Conservation (phyloP, 352 stramenopile genomes). For the Globisporangium okanoganense region DNA sequence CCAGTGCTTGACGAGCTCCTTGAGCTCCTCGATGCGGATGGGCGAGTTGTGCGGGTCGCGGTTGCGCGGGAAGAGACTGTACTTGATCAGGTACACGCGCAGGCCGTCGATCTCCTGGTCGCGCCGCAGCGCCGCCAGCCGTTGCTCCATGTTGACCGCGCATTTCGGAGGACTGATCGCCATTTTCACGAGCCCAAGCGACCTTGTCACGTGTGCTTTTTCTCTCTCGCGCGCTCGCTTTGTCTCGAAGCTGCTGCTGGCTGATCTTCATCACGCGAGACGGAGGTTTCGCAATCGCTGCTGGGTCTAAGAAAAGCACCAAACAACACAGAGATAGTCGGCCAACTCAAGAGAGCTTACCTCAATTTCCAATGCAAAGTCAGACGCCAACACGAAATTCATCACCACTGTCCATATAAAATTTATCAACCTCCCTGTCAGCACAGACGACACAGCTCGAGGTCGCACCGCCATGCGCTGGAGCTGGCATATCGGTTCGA, state of each 20-base stretch:
- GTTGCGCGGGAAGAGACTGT: slow-evolving; percentile 83
- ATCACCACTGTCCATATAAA: slow-evolving; percentile 1
- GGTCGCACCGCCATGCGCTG: not conserved
- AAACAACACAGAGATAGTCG: not conserved
- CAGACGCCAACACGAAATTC: not conserved
- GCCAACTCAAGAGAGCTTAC: not conserved
- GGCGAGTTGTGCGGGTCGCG: slow-evolving; percentile 82
- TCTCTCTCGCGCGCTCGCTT: not conserved
- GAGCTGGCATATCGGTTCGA: not conserved
- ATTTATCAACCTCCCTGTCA: not conserved
- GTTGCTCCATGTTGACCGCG: slow-evolving; percentile 84
- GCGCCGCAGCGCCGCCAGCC: slow-evolving; percentile 62
- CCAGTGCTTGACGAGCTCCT: slow-evolving; percentile 90
- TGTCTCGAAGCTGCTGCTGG: not conserved
- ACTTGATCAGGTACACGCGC: slow-evolving; percentile 83
- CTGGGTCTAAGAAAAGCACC: not conserved
- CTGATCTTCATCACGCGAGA: not conserved
- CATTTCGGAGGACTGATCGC: slow-evolving; percentile 78
- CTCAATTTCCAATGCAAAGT: not conserved
- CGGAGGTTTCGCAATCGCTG: not conserved
- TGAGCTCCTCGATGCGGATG: slow-evolving; percentile 87
- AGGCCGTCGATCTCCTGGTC: slow-evolving; percentile 85
- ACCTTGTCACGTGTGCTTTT: not conserved
- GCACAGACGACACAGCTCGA: not conserved
- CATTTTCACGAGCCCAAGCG: slow-evolving; percentile 24